These are phyloP conservation scores for Scedosporium apiospermum DNA, from an alignment of 2,329 filamentous ascomycete species.

Conservation along the genomic window DNA sequence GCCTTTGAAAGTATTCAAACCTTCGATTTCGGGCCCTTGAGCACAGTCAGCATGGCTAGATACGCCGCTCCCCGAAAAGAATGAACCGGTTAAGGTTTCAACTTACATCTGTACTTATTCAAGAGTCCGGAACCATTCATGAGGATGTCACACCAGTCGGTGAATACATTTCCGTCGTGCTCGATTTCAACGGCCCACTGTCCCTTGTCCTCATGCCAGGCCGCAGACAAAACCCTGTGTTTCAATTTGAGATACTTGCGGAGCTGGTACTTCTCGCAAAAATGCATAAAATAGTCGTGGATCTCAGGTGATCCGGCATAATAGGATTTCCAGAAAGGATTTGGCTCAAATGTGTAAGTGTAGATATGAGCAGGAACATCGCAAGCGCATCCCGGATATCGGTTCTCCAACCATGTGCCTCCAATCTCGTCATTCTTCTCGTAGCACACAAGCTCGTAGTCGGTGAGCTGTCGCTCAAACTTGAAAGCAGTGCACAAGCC, in stretches of 20 bases:
- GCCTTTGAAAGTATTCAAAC: too few species aligned
- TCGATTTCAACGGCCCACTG: background rate
- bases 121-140: too few species aligned
- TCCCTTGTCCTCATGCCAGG: background rate
- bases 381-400: slow-evolving; percentile 49
- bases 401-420: slow-evolving; percentile 56
- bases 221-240: background rate
- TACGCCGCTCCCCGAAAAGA: too few species aligned
- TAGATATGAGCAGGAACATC: slow-evolving; percentile 52
- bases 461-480: slow-evolving; percentile 45
- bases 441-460: slow-evolving; percentile 51
- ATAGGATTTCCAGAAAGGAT: slow-evolving; percentile 43
- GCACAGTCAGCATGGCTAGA: too few species aligned
- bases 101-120: too few species aligned
- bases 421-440: slow-evolving; percentile 48
- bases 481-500: slow-evolving; percentile 52
- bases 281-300: background rate
- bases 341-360: slow-evolving; percentile 50
- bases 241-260: background rate
- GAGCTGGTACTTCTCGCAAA: background rate
- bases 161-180: too few species aligned
- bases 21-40: too few species aligned
- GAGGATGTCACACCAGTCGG: too few species aligned
- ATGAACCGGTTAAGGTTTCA: too few species aligned
- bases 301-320: background rate